phyloP scores from a whole-genome alignment of 176 grass and related monocot species.

The Poa annua region DNA sequence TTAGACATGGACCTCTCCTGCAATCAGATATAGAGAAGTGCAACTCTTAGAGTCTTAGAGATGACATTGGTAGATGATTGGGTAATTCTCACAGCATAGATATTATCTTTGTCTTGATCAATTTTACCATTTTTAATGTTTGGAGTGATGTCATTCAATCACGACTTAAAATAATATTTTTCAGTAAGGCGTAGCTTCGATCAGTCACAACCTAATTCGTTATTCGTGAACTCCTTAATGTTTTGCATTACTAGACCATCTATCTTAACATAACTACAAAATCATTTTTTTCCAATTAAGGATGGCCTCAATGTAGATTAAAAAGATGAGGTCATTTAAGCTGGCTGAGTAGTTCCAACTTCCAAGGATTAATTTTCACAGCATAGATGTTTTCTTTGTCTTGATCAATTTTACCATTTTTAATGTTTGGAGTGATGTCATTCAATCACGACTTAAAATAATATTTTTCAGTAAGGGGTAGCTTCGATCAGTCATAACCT shows the following conservation, averaged over 20 bases:
- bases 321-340: background rate
- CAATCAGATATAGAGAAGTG: background rate
- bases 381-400: background rate
- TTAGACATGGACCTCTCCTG: background rate
- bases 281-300: background rate
- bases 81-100: background rate
- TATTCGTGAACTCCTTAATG: background rate
- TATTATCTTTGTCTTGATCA: background rate
- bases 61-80: background rate
- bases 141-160: background rate
- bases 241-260: background rate
- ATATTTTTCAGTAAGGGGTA: background rate
- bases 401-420: background rate
- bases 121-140: background rate
- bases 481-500: background rate
- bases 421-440: background rate
- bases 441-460: background rate
- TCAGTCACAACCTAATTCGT: too few species aligned
- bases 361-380: background rate
- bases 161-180: background rate
- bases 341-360: background rate
- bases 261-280: background rate
- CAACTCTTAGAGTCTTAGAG: background rate
- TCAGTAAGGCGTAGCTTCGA: background rate
- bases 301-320: background rate